Conservation (phyloP, 2,329 filamentous ascomycete genomes). For the Didymella exigua region DNA sequence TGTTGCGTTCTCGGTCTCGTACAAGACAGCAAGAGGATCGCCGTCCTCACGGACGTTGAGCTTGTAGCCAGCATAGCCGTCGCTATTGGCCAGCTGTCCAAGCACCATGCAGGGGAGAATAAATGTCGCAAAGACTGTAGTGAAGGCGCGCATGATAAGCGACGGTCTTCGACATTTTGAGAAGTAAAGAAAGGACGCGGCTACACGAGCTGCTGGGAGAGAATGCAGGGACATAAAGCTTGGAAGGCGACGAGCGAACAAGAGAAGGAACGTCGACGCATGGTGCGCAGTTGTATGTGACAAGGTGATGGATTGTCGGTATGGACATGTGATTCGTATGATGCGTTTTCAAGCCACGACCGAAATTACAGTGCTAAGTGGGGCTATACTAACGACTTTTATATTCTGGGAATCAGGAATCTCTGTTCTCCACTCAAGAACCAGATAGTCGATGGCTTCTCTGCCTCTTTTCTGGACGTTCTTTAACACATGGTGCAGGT, state of each 20-base stretch:
- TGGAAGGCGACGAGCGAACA: slow-evolving; percentile 13
- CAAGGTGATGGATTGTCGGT: slow-evolving; percentile 25
- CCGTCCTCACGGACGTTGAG: slow-evolving; percentile 56
- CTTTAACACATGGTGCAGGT: slow-evolving; percentile 34
- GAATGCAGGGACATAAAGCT: slow-evolving; percentile 21
- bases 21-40: slow-evolving; percentile 58
- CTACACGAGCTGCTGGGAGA: slow-evolving; percentile 26
- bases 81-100: slow-evolving; percentile 41
- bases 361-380: slow-evolving; percentile 39
- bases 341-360: slow-evolving; percentile 14
- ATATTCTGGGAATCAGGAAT: slow-evolving; percentile 31
- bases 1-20: slow-evolving; percentile 60
- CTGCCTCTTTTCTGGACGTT: neutral
- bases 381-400: slow-evolving; percentile 18
- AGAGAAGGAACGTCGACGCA: slow-evolving; percentile 24
- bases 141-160: slow-evolving; percentile 32
- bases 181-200: slow-evolving; percentile 28
- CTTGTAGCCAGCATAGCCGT: slow-evolving; percentile 63
- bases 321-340: slow-evolving; percentile 33
- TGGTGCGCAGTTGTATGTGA: slow-evolving; percentile 9
- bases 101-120: slow-evolving; percentile 43
- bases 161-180: neutral
- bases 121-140: slow-evolving; percentile 37
- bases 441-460: neutral
- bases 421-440: slow-evolving; percentile 28